Conservation (phyloP, 192 early-diverging fungal genomes). For the Coemansia sp. region DNA sequence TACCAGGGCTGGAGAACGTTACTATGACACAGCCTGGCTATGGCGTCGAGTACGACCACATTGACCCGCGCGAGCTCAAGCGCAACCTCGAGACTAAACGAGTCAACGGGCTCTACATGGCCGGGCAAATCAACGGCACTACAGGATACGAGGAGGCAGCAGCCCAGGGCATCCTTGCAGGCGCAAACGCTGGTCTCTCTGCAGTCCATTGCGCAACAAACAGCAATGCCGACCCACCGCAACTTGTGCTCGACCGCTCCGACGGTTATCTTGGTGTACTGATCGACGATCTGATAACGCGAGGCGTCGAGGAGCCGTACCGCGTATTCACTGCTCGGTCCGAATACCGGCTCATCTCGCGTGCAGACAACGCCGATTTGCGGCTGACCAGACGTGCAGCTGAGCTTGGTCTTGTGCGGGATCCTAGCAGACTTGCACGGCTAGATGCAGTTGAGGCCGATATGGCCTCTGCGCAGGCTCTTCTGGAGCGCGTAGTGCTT, state of each 20-base stretch:
- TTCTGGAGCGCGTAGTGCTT: slow-evolving; percentile 54
- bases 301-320: slow-evolving; percentile 81
- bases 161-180: slow-evolving; percentile 75
- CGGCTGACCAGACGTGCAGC: slow-evolving; percentile 70
- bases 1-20: slow-evolving; percentile 74
- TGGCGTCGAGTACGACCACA: slow-evolving; percentile 84
- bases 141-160: slow-evolving; percentile 85
- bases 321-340: slow-evolving; percentile 80
- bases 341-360: slow-evolving; percentile 72
- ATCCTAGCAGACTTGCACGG: slow-evolving; percentile 45
- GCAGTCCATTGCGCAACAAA: slow-evolving; percentile 29
- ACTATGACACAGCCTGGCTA: slow-evolving; percentile 72
- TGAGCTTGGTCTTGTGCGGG: slow-evolving; percentile 56
- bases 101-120: slow-evolving; percentile 71
- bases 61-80: slow-evolving; percentile 77
- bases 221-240: slow-evolving; percentile 15
- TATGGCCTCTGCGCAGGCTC: slow-evolving; percentile 52
- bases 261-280: slow-evolving; percentile 82
- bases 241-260: slow-evolving; percentile 68
- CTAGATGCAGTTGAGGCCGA: slow-evolving; percentile 48
- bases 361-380: slow-evolving; percentile 78
- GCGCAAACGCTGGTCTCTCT: slow-evolving; percentile 72
- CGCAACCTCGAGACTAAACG: slow-evolving; percentile 77
- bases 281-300: slow-evolving; percentile 78
- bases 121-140: slow-evolving; percentile 87